Evolutionary conservation across 352 stramenopile species (phyloP), one percentile per base, ranked within the genome.

Genomic region (Bremia lactucae): DNA sequence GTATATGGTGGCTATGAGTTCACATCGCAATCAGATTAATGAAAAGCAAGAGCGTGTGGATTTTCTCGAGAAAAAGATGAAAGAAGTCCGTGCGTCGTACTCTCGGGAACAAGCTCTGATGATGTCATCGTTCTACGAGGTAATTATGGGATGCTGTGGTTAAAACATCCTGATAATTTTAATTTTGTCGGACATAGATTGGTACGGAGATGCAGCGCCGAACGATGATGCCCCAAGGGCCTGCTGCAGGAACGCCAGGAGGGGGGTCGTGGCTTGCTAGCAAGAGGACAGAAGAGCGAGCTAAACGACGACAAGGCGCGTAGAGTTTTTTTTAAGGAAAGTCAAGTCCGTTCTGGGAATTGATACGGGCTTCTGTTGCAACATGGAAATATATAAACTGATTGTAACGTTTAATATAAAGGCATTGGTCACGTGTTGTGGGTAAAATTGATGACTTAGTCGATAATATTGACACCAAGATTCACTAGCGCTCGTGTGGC

Each of bases 51-150:
- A 90, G 52, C 72, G 72, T 29, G 71, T 91, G 46, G 76, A 88
- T 36, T 73, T 87, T 48, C 55, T 92, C 29, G 79, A 94, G 52
- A 87, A 85, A 62, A 87, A 90, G 47, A 73, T 89, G 49, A 87
- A 89, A 46, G 77, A 90, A 36, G 63, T 82, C 7, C 72, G 80
- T 18, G 62, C 62, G 31, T 85, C 74, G 6, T 89, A 83, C 48
- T 82, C 78, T 59, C 74, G 81, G 20, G 81, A 94, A 53, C 77
- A 94, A 46, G 74, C 73, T 18, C 59, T 94, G 31, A 84, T 94
- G 70, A 90, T 90, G 74, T 94, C 81, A 33, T 80, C 75, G 6
- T 90, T 94, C 48, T 94, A 90, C 56, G 78, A 94, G 75, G 77
- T 90, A 18, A 9, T 8, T 25, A 38, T 23, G 13, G 2, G 14